Base-by-base conservation (phyloP, 345 rosid genomes). In the Toxicodendron radicans region DNA sequence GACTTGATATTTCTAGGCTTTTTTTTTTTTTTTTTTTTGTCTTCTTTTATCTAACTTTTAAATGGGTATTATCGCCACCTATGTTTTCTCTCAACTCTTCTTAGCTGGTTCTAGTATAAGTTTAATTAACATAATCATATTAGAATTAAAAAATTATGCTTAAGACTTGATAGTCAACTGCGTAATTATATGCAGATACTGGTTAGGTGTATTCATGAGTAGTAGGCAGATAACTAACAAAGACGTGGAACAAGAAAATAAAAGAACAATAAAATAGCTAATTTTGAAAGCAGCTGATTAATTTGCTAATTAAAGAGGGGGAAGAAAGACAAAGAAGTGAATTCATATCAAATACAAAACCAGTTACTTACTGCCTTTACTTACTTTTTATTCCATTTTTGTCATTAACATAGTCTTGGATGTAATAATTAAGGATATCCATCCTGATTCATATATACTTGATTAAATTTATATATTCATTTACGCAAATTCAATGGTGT, bases 341-440 rank as follows among this genome's bases (percentile, higher is more conserved):
- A 77, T 79, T 78, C 85, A 79, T 73, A 75, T 78, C 85, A 79
- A 70, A 72, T 49, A 73, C 74, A 73, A 58, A 57, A 77, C 79
- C 76, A 77, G 73, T 73, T 78, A 23, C 78, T 71, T 60, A 49
- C 69, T 69, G 68, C 1, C 71, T 66, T 18, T 45, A 53, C n/a
- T 21, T 48, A 8, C 53, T 2, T 68, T 75, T 61, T 69, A 68
- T 79, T 79, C 79, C 76, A 73, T 72, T 83, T 81, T 64, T 74
- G 73, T 73, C 68, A 57, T 51, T 57, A 58, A 58, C n/a, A 72
- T 23, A 49, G 7, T 38, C 43, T 38, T 38, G 43, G 43, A 38
- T 38, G 8, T 5, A 38, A 38, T 38, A 6, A 6, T 7, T 5
- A 38, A n/a, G n/a, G n/a, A n/a, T n/a, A n/a, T n/a, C n/a, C n/a